A percentile compares a stretch with the other conserved stretches of the same genome.
phyloP scores from a whole-genome alignment of 345 rosid species.

The Pugionium dolabratum region DNA sequence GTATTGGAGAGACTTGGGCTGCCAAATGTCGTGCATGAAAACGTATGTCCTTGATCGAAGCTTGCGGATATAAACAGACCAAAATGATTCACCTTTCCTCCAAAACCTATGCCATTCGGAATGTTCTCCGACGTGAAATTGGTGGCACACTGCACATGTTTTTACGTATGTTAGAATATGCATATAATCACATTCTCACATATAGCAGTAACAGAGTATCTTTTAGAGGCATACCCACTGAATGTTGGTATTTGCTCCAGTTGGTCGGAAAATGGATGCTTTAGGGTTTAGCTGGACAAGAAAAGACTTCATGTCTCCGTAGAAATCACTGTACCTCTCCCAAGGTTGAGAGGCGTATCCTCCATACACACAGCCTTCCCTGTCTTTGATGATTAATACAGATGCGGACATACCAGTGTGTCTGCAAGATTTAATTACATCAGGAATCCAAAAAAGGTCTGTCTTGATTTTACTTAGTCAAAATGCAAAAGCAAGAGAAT shows the following conservation, averaged over 20 bases:
- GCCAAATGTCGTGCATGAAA: slow-evolving; percentile 70
- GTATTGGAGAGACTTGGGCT: slow-evolving; percentile 74
- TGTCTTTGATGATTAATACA: slow-evolving; percentile 73
- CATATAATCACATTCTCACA: background rate
- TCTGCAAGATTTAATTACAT: slow-evolving; percentile 54
- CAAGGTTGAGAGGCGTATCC: slow-evolving; percentile 94
- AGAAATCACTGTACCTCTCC: slow-evolving; percentile 83
- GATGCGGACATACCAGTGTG: slow-evolving; percentile 58
- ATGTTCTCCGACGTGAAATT: slow-evolving; percentile 79
- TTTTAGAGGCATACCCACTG: slow-evolving; percentile 68
- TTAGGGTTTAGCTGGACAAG: slow-evolving; percentile 78
- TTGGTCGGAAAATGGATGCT: slow-evolving; percentile 74
- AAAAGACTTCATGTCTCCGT: slow-evolving; percentile 91
- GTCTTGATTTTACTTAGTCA: background rate
- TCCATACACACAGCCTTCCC: slow-evolving; percentile 73
- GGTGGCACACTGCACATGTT: slow-evolving; percentile 61
- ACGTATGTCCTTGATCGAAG: slow-evolving; percentile 81
- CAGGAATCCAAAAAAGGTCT: slow-evolving; percentile 5
- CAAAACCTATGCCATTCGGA: slow-evolving; percentile 93
- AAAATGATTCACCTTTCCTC: slow-evolving; percentile 71
- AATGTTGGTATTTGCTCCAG: slow-evolving; percentile 76
- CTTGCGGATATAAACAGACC: slow-evolving; percentile 77
- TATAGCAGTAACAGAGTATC: background rate
- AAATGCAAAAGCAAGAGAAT: slow-evolving; percentile 6
- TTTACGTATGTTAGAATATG: background rate